These are phyloP conservation scores for Auricularia heimuer DNA, from an alignment of 768 basidiomycete species.

Conservation along the genomic window DNA sequence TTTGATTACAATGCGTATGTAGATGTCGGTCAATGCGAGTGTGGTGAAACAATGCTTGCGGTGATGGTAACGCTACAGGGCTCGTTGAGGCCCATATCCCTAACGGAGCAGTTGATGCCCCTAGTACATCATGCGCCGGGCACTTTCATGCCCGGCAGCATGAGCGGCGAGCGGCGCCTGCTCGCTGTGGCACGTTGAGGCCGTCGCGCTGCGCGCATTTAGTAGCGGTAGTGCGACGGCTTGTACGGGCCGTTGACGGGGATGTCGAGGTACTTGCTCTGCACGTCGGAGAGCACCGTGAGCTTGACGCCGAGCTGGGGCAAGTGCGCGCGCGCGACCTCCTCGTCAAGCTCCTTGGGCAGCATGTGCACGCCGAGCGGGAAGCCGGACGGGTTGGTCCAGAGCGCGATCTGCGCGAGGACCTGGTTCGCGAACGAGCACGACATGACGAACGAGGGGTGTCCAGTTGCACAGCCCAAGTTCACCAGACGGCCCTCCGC, in stretches of 20 bases:
- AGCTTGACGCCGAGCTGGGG: conserved; percentile 89
- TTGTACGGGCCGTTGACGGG: conserved; percentile 76
- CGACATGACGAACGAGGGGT: conserved; percentile 99
- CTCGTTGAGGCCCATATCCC: conserved; percentile 5
- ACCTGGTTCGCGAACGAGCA: conserved; percentile 99
- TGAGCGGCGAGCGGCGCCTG: background rate
- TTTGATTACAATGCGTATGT: background rate
- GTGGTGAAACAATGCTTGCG: background rate
- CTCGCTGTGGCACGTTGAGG: conserved; percentile 7
- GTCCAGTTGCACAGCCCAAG: conserved; percentile 95
- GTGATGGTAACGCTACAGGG: background rate
- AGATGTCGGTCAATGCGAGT: background rate
- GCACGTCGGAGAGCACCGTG: conserved; percentile 58
- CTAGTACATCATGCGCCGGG: background rate
- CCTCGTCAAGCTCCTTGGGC: conserved; percentile 97
- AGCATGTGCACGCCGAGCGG: conserved; percentile 97
- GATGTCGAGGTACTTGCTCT: conserved; percentile 88
- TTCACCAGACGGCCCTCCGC: conserved; percentile 99
- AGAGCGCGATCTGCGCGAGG: conserved; percentile 95
- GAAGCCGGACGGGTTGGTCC: conserved; percentile 88
- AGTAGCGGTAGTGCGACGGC: conserved; percentile 59
- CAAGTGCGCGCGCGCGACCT: conserved; percentile 95
- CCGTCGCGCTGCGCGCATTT: conserved; percentile 15
- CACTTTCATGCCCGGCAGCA: background rate
- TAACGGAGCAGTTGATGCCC: background rate